Base-by-base conservation (phyloP, 805 yeast genomes). In the Zygotorulaspora chibaensis region DNA sequence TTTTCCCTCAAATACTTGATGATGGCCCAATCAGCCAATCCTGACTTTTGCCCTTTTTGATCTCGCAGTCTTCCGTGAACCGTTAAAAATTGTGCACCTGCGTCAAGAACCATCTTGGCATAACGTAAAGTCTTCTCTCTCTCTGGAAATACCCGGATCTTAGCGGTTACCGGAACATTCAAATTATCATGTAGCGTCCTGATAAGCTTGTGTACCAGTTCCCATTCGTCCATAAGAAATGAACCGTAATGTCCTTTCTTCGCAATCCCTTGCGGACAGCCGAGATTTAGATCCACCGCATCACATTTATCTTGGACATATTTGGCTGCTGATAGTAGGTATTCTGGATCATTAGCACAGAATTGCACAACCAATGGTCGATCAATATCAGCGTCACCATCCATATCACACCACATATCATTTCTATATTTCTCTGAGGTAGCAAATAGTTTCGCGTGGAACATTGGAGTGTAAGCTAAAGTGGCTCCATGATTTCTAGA, bases 191-290 rank as follows among this genome's bases (percentile, higher is more conserved):
- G 96, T 42, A 91, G 71, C 13, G 73, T 85, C 51, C 73, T 77
- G 52, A 93, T 89, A 49, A 93, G 72, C 42, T 71, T 75, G 57
- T 80, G 74, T 12, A 93, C 81, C 45, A 91, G 69, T 17, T 79
- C 87, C 98, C 98, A 93, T 59, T 93, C 96, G 46, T 93, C 99
- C 96, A 90, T 91, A 44, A 93, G 69, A 56, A 90, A 93, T 0
- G 98, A 83, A 0, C 99, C 99, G 63, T 93, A 93, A 52, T 87
- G 84, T 0, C 99, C 99, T 65, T 87, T 87, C 52, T 76, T 78
- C 0, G 99, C 99, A 50, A 93, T 93, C 1, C 96, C 96, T 66
- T 93, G 99, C 0, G 99, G 99, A 66, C 99, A 93, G 0, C 99
- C 99, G 47, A 93, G 72, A 59, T 93, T 93, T 54, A 93, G 74